Evolutionary conservation across 2,329 filamentous ascomycete species (phyloP).

Genomic region (Talaromyces sp.): DNA sequence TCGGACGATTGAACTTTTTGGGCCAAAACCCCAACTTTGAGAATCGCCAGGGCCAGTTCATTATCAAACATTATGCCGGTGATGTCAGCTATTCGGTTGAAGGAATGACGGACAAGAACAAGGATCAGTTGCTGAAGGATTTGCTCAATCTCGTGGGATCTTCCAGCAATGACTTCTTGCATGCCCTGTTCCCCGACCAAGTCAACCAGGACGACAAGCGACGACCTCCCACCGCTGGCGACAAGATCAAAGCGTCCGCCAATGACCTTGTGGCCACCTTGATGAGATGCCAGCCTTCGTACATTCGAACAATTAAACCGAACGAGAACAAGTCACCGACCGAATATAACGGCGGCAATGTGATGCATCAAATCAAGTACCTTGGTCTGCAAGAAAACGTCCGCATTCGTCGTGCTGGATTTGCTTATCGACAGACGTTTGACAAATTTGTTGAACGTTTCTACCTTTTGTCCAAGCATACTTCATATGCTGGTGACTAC

Average conservation of each 20-base stretch:
- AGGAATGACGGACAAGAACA: constrained; percentile 99
- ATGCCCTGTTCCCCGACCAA: constrained; percentile 82
- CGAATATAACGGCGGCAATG: constrained; percentile 88
- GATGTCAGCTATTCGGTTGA: constrained; percentile 93
- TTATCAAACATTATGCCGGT: constrained; percentile 97
- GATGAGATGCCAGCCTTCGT: constrained; percentile 96
- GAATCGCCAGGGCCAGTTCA: constrained; percentile 89
- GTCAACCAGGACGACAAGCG: constrained; percentile 95
- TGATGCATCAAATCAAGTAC: constrained; percentile 98
- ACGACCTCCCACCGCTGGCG: constrained; percentile 87
- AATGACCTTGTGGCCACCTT: constrained; percentile 91
- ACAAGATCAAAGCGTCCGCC: constrained; percentile 91
- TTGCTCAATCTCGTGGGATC: constrained; percentile 78
- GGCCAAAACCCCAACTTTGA: constrained; percentile 83
- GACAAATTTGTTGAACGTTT: constrained; percentile 98
- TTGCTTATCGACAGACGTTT: constrained; percentile 93
- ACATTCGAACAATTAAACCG: constrained; percentile 98
- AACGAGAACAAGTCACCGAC: constrained; percentile 97
- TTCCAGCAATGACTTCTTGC: constrained; percentile 80
- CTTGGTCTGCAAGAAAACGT: constrained; percentile 99
- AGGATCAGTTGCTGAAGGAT: constrained; percentile 93
- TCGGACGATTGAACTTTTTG: constrained; percentile 86
- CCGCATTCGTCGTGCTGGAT: constrained; percentile 89
- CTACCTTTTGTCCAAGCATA: constrained; percentile 89
- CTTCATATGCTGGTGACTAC: constrained; percentile 94